These are phyloP conservation scores for Leccinum subrobustum DNA, from an alignment of 1,284 basidiomycete genomes.

Conservation along the genomic window DNA sequence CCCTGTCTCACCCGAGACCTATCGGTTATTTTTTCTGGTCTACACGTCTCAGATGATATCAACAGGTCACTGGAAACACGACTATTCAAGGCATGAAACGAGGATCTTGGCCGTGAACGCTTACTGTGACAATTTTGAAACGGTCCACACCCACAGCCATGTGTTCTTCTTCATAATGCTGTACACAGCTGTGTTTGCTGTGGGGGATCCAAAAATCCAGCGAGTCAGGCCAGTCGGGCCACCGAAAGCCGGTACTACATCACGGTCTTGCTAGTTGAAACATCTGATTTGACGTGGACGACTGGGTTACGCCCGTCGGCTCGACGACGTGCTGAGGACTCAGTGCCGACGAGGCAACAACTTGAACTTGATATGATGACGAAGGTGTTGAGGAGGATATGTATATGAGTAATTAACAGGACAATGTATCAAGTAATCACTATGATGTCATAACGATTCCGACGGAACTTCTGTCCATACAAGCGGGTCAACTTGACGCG, in stretches of 20 bases:
- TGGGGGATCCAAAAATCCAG: constrained; percentile 14
- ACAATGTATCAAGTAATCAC: not conserved
- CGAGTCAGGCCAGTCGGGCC: not conserved
- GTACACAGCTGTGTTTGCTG: constrained; percentile 23
- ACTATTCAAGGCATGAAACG: constrained; percentile 4
- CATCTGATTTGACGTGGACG: not conserved
- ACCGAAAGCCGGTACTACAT: not conserved
- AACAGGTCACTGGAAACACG: not conserved
- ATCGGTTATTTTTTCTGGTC: no score
- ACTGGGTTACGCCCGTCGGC: not conserved
- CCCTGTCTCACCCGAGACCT: not conserved
- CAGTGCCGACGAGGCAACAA: not conserved
- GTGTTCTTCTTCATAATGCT: constrained; percentile 11
- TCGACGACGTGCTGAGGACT: not conserved
- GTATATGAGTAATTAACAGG: not conserved
- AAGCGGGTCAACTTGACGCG: not conserved
- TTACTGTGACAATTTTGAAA: not conserved
- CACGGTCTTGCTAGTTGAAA: not conserved
- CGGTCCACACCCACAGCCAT: not conserved
- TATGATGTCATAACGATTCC: not conserved
- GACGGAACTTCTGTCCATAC: not conserved
- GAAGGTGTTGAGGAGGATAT: not conserved
- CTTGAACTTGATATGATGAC: not conserved
- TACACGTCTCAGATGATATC: not conserved
- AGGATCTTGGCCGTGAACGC: constrained; percentile 2